Conservation (phyloP, 2,329 filamentous ascomycete genomes). For the Phoma herbarum region DNA sequence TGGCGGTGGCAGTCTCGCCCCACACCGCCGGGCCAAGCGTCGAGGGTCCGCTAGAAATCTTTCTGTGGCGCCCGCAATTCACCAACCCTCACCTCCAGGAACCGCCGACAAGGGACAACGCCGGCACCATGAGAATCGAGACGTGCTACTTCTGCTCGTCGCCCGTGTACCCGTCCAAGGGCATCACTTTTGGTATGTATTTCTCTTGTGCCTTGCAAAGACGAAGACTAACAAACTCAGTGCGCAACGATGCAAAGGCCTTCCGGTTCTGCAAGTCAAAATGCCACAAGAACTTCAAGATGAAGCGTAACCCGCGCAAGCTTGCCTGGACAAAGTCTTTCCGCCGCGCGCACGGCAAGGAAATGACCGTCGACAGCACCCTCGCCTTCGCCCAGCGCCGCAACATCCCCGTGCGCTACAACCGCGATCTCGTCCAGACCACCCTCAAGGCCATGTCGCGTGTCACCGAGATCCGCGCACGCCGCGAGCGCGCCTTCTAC, state of each 20-base stretch:
- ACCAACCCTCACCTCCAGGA: constrained; percentile 22
- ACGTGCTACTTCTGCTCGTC: constrained; percentile 74
- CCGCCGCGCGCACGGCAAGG: constrained; percentile 66
- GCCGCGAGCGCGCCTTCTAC: constrained; percentile 91
- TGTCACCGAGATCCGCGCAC: constrained; percentile 82
- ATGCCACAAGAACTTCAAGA: constrained; percentile 80
- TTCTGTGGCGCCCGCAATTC: constrained; percentile 22
- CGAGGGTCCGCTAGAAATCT: constrained; percentile 28
- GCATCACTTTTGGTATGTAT: constrained; percentile 72
- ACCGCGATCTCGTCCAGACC: constrained; percentile 86
- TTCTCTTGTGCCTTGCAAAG: neutral
- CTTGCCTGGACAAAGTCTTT: constrained; percentile 76
- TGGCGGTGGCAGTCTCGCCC: constrained; percentile 5
- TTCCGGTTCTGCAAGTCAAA: constrained; percentile 71
- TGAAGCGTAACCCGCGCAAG: constrained; percentile 97
- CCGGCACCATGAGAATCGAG: constrained; percentile 49
- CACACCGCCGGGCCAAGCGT: constrained; percentile 26
- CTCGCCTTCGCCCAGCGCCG: constrained; percentile 91
- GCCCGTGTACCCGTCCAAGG: constrained; percentile 58
- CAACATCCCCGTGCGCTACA: constrained; percentile 95
- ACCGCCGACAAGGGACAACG: constrained; percentile 16
- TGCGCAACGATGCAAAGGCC: constrained; percentile 64
- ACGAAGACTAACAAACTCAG: constrained; percentile 8
- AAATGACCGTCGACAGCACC: constrained; percentile 83
- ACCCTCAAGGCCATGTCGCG: constrained; percentile 93